Base-by-base conservation (phyloP, 495 filamentous ascomycete species). In the Lepidopterella palustris region DNA sequence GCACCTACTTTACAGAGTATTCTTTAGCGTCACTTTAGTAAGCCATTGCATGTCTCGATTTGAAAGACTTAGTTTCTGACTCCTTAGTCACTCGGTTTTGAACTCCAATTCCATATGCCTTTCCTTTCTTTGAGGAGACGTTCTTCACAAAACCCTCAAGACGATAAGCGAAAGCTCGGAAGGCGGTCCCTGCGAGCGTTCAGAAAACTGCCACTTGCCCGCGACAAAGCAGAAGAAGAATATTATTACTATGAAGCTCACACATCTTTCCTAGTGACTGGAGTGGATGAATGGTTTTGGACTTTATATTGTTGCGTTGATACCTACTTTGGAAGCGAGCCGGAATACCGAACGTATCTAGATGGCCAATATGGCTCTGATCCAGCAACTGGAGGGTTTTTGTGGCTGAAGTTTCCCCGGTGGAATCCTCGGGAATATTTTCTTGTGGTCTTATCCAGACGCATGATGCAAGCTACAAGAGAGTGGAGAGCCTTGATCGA, bases 81-180 rank as follows among this genome's bases (percentile, higher is more conserved):
- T 15, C 25, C 5, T 6, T 32, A 26, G 35, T 26, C 20, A 32
- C 29, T 26, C 4, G 50, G 57, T 10, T 71, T 70, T 47, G 61
- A 51, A 18, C 54, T 71, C 32, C 64, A 73, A 42, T 73, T 73
- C 40, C 69, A 71, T 50, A 49, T 73, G 29, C 70, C 70, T 20
- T 69, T 70, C 59, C 68, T 66, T 47, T 60, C 63, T 31, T 59
- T 73, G 45, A 55, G 6, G 26, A 51, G 23, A 11, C 29, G n/a
- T 15, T 35, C 6, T 35, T 15, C 15, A 15, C 31, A 35, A 15
- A 6, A 35, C 20, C 26, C 47, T 39, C 68, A 71, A n/a, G n/a
- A n/a, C n/a, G n/a, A n/a, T n/a, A n/a, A n/a, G n/a, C n/a, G n/a
- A n/a, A n/a, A n/a, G n/a, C n/a, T n/a, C n/a, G n/a, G n/a, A 40